Percentiles rank a stretch among this genome's conserved stretches.
phyloP scores from a whole-genome alignment of 2,329 filamentous ascomycete genomes.

The Cadophora sp. region DNA sequence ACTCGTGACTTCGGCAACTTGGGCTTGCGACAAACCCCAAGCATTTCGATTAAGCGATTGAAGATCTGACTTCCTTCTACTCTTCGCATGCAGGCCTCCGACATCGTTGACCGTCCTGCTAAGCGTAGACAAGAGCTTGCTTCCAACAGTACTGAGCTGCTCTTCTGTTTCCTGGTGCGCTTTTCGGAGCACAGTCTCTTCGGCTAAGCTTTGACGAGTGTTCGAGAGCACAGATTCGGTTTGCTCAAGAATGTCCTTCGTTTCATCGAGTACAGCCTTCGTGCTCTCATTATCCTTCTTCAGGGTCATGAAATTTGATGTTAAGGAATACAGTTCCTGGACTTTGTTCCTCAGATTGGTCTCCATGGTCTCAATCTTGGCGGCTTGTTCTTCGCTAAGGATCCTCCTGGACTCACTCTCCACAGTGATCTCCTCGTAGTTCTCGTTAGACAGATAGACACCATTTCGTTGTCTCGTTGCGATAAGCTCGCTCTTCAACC shows the following conservation, averaged over 20 bases:
- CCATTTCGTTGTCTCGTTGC: constrained; percentile 92
- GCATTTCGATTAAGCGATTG: constrained; percentile 78
- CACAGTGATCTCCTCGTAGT: constrained; percentile 88
- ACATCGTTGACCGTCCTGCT: constrained; percentile 81
- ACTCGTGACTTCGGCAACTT: constrained; percentile 78
- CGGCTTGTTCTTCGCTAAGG: constrained; percentile 87
- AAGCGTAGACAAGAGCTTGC: constrained; percentile 78
- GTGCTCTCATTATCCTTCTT: constrained; percentile 90
- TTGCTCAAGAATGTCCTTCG: constrained; percentile 82
- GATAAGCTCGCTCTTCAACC: constrained; percentile 91
- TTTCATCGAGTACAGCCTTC: constrained; percentile 74
- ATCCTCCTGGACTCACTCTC: constrained; percentile 93
- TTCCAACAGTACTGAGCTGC: constrained; percentile 75
- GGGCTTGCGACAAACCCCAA: constrained; percentile 78
- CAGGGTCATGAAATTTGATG: constrained; percentile 83
- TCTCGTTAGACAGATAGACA: constrained; percentile 88
- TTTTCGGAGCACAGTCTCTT: constrained; percentile 80
- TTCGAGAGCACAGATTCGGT: constrained; percentile 84
- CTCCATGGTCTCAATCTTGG: constrained; percentile 92
- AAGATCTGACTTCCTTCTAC: constrained; percentile 83
- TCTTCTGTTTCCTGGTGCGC: constrained; percentile 88
- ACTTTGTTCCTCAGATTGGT: constrained; percentile 90
- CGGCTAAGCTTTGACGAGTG: constrained; percentile 76
- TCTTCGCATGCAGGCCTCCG: constrained; percentile 82
- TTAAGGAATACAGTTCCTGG: constrained; percentile 87